Evolutionary conservation across 495 filamentous ascomycete species (phyloP).

Genomic region (Glonium stellatum): DNA sequence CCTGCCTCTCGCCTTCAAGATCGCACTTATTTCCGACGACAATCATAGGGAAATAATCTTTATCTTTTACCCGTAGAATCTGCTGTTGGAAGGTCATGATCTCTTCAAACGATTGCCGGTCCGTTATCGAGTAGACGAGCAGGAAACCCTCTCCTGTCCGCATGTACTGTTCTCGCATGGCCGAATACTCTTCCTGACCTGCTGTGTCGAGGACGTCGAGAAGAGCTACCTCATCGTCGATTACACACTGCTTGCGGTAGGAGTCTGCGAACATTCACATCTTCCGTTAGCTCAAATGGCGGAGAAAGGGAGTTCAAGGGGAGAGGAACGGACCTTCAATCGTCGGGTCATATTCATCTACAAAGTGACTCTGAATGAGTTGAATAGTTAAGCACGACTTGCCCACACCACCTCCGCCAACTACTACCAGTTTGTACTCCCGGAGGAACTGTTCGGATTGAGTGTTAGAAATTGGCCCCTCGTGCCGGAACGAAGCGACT

Average conservation of each 20-base stretch:
- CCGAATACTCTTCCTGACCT: conserved; percentile 97
- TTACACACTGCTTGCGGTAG: conserved; percentile 98
- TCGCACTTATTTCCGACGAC: conserved; percentile 99
- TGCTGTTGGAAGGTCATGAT: conserved; percentile 98
- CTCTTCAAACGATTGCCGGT: conserved; percentile 94
- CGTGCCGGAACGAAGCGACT: not conserved
- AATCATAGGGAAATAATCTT: conserved; percentile 98
- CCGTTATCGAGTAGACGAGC: conserved; percentile 96
- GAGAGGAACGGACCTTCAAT: conserved; percentile 76
- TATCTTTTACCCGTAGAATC: conserved; percentile 96
- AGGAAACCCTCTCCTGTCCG: conserved; percentile 97
- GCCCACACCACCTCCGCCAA: conserved; percentile 95
- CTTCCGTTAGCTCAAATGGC: conserved; percentile 17
- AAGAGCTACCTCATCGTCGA: conserved; percentile 94
- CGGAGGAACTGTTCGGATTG: conserved; percentile 65
- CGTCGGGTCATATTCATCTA: conserved; percentile 98
- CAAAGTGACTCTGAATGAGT: conserved; percentile 97
- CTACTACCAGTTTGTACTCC: conserved; percentile 98
- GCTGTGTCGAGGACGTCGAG: conserved; percentile 97
- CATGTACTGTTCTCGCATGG: conserved; percentile 99
- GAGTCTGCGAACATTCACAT: conserved; percentile 57
- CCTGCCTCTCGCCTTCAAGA: conserved; percentile 83
- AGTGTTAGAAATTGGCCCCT: not conserved
- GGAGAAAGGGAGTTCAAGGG: not conserved
- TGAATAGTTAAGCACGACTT: conserved; percentile 99